Evolutionary conservation across 768 basidiomycete genomes (phyloP).

Genomic region (Lanmaoa rubissima): DNA sequence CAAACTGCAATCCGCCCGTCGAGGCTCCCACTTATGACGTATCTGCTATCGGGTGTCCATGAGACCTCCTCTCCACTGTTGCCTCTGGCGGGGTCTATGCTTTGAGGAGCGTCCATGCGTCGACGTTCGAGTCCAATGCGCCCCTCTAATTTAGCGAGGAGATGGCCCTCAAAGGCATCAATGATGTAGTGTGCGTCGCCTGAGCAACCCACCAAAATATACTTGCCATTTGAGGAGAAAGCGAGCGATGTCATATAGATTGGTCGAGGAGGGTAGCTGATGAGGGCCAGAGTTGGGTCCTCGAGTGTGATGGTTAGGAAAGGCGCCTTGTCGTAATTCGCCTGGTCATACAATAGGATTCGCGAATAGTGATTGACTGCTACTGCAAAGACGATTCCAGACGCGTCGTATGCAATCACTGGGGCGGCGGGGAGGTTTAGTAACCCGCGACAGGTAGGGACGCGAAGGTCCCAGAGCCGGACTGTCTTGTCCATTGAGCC

Average conservation of each 20-base stretch:
- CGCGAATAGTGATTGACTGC: constrained; percentile 79
- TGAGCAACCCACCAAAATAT: constrained; percentile 88
- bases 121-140: constrained; percentile 80
- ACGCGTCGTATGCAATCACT: constrained; percentile 79
- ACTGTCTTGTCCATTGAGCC: constrained; percentile 93
- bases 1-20: constrained; percentile 86
- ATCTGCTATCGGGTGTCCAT: constrained; percentile 96
- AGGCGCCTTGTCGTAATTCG: constrained; percentile 88
- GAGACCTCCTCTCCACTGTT: constrained; percentile 90
- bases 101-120: constrained; percentile 43
- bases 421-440: constrained; percentile 73
- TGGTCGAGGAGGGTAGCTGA: constrained; percentile 82
- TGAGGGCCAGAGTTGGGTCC: constrained; percentile 70
- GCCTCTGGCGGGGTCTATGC: constrained; percentile 70
- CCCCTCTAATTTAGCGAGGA: constrained; percentile 84
- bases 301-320: constrained; percentile 82
- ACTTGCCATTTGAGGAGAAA: constrained; percentile 90
- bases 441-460: constrained; percentile 73
- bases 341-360: constrained; percentile 82
- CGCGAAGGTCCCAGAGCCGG: constrained; percentile 91
- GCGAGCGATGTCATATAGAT: constrained; percentile 89
- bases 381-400: constrained; percentile 84
- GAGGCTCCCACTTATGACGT: constrained; percentile 77
- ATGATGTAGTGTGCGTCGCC: constrained; percentile 91
- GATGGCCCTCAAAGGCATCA: constrained; percentile 83